Evolutionary conservation across 345 rosid genomes (phyloP).

Genomic region (Durio zibethinus): DNA sequence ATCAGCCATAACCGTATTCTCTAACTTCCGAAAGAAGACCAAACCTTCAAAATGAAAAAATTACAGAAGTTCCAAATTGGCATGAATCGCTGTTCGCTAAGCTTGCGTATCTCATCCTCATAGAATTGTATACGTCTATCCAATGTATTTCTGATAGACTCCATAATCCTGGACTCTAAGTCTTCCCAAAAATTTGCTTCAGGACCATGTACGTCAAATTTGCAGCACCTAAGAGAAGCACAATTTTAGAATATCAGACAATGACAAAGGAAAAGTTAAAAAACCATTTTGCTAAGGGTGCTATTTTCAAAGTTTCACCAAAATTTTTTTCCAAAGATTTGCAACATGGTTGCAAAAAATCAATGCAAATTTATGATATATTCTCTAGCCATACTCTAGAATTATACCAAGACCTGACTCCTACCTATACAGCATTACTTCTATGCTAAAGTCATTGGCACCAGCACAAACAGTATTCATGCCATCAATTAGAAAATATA

Average conservation of each 20-base stretch:
- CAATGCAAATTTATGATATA: neutral
- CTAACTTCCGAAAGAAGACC: constrained; percentile 28
- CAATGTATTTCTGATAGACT: constrained; percentile 78
- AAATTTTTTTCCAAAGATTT: neutral
- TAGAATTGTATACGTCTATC: constrained; percentile 88
- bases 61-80: constrained; percentile 97
- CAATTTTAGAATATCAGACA: constrained; percentile 29
- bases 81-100: constrained; percentile 88
- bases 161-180: constrained; percentile 75
- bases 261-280: neutral
- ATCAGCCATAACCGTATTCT: constrained; percentile 10
- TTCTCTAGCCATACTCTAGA: neutral
- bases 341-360: neutral
- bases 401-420: neutral
- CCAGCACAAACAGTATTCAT: neutral
- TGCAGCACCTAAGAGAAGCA: constrained; percentile 75
- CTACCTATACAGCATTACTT: neutral
- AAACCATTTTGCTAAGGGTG: neutral
- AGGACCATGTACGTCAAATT: constrained; percentile 76
- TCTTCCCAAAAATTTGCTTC: constrained; percentile 92
- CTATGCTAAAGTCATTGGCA: neutral
- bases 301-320: neutral
- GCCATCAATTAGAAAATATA: neutral
- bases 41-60: constrained; percentile 93
- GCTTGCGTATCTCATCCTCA: constrained; percentile 96